These are phyloP conservation scores for Bruguiera parviflora DNA, from an alignment of 345 rosid genomes.

Conservation along the genomic window DNA sequence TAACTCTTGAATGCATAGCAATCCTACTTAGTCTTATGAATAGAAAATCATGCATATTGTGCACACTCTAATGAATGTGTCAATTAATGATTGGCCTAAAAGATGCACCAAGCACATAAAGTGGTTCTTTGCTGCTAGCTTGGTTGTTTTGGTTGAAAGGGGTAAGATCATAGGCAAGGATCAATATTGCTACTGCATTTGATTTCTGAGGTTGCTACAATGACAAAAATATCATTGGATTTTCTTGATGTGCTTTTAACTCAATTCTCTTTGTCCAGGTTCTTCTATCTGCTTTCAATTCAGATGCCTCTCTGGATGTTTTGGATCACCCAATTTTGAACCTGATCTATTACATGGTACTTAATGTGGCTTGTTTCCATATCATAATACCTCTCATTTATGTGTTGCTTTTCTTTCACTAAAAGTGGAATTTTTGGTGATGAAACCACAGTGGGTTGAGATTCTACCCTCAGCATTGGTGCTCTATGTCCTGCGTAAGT, in stretches of 20 bases:
- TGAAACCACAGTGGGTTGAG: constrained; percentile 72
- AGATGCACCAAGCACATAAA: too few species aligned
- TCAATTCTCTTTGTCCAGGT: constrained; percentile 44
- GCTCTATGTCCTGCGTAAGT: constrained; percentile 79
- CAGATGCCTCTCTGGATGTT: constrained; percentile 75
- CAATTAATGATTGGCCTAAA: too few species aligned
- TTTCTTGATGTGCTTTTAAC: background rate
- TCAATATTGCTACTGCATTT: background rate
- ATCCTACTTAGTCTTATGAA: too few species aligned
- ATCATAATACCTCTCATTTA: background rate
- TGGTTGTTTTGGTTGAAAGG: too few species aligned
- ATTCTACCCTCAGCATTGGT: constrained; percentile 94
- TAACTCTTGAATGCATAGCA: too few species aligned
- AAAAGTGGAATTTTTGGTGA: constrained; percentile 1
- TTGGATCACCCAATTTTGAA: constrained; percentile 88
- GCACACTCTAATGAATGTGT: too few species aligned
- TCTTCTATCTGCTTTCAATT: constrained; percentile 74
- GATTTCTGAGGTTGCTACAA: background rate
- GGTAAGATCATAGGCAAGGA: too few species aligned
- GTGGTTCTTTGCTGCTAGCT: too few species aligned
- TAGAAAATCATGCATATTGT: too few species aligned
- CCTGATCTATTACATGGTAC: constrained; percentile 87
- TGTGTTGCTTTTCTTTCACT: constrained; percentile 4
- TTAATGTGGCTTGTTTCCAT: constrained; percentile 1
- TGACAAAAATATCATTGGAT: background rate